phyloP scores from a whole-genome alignment of 2,329 filamentous ascomycete genomes.

The Chalaropsis ovoidea region DNA sequence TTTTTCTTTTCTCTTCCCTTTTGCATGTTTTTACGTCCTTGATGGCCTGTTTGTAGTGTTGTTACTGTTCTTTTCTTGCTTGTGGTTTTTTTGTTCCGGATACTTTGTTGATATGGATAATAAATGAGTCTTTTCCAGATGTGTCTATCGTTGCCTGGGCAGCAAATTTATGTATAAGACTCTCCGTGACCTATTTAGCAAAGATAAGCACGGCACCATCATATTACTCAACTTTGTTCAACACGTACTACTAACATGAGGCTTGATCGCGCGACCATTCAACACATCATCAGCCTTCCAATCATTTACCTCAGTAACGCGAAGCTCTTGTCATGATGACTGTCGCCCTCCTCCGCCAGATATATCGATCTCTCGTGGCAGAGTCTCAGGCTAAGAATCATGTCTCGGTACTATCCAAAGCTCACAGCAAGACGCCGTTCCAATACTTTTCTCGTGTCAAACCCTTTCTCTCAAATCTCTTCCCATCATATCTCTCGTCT shows the following conservation, averaged over 20 bases:
- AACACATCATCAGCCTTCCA: not conserved
- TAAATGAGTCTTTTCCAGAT: constrained; percentile 2
- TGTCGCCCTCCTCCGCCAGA: not conserved
- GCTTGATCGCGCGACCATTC: not conserved
- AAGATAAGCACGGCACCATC: not conserved
- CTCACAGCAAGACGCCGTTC: not conserved
- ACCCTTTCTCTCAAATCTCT: not conserved
- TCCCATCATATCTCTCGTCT: too few relatives aligned
- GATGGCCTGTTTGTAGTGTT: not conserved
- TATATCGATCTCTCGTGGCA: not conserved
- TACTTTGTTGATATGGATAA: constrained; percentile 10
- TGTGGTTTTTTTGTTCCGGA: not conserved
- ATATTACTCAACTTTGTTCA: not conserved
- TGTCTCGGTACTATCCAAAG: not conserved
- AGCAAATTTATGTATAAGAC: not conserved
- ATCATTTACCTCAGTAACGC: not conserved
- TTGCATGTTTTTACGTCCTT: not conserved
- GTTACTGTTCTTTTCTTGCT: not conserved
- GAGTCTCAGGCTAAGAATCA: not conserved
- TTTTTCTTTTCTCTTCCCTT: not conserved
- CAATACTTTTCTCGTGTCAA: not conserved
- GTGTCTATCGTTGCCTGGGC: not conserved
- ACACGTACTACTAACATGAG: not conserved
- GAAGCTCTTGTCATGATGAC: not conserved
- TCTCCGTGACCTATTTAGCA: not conserved